A percentile compares a stretch with the other conserved stretches of the same genome.
These are phyloP conservation scores for Trichoderma lentiforme DNA, from an alignment of 2,329 filamentous ascomycete genomes.

Conservation along the genomic window DNA sequence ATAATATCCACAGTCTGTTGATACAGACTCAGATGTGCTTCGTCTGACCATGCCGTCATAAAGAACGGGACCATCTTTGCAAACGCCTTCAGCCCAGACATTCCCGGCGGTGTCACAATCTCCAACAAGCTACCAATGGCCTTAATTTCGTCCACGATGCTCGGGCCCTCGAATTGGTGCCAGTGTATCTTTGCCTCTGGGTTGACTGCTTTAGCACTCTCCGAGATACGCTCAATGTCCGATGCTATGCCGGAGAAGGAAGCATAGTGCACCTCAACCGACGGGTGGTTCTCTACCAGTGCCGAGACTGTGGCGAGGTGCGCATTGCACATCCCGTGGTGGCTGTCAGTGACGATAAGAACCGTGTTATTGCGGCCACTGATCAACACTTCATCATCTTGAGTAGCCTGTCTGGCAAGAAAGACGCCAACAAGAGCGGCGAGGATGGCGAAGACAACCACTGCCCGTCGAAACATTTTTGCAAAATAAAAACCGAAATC, in stretches of 20 bases:
- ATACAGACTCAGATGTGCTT: conserved; percentile 32
- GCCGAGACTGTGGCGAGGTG: conserved; percentile 35
- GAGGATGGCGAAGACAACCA: background rate
- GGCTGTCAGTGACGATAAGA: conserved; percentile 33
- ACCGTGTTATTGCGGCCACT: conserved; percentile 30
- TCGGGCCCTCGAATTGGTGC: conserved; percentile 23
- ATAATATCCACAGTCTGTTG: conserved; percentile 27
- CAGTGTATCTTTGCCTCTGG: conserved; percentile 23
- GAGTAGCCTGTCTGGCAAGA: background rate
- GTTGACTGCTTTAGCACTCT: conserved; percentile 16
- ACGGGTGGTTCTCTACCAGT: conserved; percentile 32
- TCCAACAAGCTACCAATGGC: conserved; percentile 8
- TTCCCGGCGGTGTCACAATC: background rate
- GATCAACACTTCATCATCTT: background rate
- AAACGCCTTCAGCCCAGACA: background rate
- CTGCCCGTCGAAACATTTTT: conserved; percentile 1
- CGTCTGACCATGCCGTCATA: conserved; percentile 29
- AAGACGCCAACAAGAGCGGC: conserved; percentile 2
- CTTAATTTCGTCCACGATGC: conserved; percentile 8
- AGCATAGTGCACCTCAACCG: conserved; percentile 35
- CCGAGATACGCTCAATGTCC: conserved; percentile 23
- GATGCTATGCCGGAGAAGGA: conserved; percentile 28
- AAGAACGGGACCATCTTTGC: conserved; percentile 21
- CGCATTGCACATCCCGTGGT: conserved; percentile 37
- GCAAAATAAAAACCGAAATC: background rate